Conservation (phyloP, 345 rosid species). For the Brassica carinata region DNA sequence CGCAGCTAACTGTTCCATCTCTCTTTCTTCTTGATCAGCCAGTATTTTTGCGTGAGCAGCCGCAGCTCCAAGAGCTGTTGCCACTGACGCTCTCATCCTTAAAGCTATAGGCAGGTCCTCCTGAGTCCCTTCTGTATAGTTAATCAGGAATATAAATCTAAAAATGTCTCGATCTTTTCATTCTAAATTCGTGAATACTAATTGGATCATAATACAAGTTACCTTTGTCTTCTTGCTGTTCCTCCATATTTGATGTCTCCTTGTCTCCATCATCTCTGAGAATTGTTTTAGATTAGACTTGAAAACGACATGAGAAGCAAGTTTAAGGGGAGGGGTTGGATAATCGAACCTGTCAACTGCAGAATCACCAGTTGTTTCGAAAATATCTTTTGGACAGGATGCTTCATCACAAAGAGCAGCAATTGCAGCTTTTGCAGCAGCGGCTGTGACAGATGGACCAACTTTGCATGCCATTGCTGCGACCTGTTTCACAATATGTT, state of each 20-base stretch:
- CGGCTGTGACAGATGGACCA: slow-evolving; percentile 63
- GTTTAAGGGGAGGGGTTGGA: not conserved
- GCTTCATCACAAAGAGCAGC: slow-evolving; percentile 75
- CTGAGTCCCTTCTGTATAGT: slow-evolving; percentile 45
- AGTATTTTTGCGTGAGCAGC: slow-evolving; percentile 79
- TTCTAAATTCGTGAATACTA: not conserved
- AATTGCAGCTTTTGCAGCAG: slow-evolving; percentile 85
- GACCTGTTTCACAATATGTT: slow-evolving; percentile 45
- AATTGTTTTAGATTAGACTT: slow-evolving; percentile 15
- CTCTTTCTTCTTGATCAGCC: slow-evolving; percentile 88
- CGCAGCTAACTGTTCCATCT: slow-evolving; percentile 66
- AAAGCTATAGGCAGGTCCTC: slow-evolving; percentile 62
- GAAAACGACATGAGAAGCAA: not conserved
- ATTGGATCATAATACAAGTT: not conserved
- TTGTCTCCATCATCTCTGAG: slow-evolving; percentile 48
- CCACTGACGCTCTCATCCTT: slow-evolving; percentile 73
- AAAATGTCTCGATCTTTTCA: not conserved
- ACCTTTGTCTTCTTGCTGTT: slow-evolving; percentile 35
- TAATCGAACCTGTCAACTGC: slow-evolving; percentile 49
- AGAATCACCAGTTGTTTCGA: slow-evolving; percentile 39
- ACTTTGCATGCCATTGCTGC: slow-evolving; percentile 67
- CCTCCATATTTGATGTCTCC: slow-evolving; percentile 48
- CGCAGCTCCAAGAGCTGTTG: slow-evolving; percentile 77
- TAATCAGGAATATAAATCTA: slow-evolving; percentile 6
- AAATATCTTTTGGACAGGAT: slow-evolving; percentile 71